Percentiles rank a stretch among this genome's conserved stretches.
Conservation (phyloP, 768 basidiomycete species). For the Boletus reticuloceps region DNA sequence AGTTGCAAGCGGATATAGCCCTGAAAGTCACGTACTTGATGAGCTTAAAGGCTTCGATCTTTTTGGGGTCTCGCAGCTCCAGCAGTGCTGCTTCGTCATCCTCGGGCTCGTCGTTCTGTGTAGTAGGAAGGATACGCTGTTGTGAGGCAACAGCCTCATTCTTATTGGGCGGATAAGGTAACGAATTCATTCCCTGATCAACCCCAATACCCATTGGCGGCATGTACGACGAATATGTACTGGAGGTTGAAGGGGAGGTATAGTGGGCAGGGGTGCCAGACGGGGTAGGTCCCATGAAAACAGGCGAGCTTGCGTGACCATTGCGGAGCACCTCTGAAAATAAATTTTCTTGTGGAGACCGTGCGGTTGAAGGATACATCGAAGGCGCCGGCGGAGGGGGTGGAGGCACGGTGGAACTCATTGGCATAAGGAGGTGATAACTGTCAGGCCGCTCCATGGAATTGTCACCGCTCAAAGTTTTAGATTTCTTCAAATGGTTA, state of each 20-base stretch:
- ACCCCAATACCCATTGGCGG: constrained; percentile 56
- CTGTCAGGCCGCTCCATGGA: constrained; percentile 40
- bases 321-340: constrained; percentile 62
- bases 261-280: constrained; percentile 42
- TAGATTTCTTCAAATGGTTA: constrained; percentile 50
- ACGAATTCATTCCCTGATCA: constrained; percentile 49
- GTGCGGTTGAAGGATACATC: constrained; percentile 44
- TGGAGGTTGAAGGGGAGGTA: constrained; percentile 35
- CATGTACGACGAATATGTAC: constrained; percentile 45
- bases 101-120: constrained; percentile 42
- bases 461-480: constrained; percentile 39
- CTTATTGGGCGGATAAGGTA: constrained; percentile 46
- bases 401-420: constrained; percentile 41
- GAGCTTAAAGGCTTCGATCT: constrained; percentile 77
- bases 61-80: constrained; percentile 56
- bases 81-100: constrained; percentile 48
- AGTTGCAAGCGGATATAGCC: neutral
- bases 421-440: constrained; percentile 58
- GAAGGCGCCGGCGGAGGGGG: constrained; percentile 32
- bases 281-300: constrained; percentile 53
- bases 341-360: constrained; percentile 48
- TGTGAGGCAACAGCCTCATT: constrained; percentile 20
- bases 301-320: constrained; percentile 50
- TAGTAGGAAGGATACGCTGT: constrained; percentile 22
- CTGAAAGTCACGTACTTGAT: constrained; percentile 53